Evolutionary conservation across 2,329 filamentous ascomycete species (phyloP), one percentile per base, ranked within the genome.

Genomic region (Pestalotiopsis fici): DNA sequence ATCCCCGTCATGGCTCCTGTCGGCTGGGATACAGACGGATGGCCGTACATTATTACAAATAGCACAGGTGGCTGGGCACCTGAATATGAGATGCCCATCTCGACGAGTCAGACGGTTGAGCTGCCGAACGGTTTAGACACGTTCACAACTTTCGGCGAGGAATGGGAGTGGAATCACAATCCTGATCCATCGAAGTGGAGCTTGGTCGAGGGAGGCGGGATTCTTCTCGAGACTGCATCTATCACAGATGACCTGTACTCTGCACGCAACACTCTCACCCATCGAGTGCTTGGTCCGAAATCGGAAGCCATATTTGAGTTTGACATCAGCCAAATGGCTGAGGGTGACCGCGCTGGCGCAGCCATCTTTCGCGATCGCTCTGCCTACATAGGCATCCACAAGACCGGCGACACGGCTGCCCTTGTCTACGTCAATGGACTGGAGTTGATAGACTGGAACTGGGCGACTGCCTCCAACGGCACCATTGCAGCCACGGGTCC

Each of bases 141-240:
- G 0, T 88, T 88, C 68, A 55, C 69, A 0, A 69, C 73, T 0
- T 77, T 88, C 0, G 73, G 77, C 11, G 78, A 79, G 0, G 75
- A 81, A 4, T 89, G 84, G 84, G 86, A 89, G 71, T 89, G 86
- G 86, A 89, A 88, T 71, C 86, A 88, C 71, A 88, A 88, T 73
- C 86, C 87, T 0, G 85, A 88, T 66, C 78, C 74, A 0, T 75
- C 74, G 13, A 82, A 80, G 5, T 88, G 74, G 70, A 72, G 71
- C 2, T 21, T 66, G 35, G 35, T 2, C 6, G 76, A 86, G 6
- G 73, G 31, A n/a, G 76, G 80, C 35, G 83, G 83, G 2, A 70
- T 88, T 3, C 78, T 76, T 0, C 77, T 88, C 1, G 75, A 74
- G 47, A 83, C 86, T 2, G 83, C 83, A 1, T 85, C 81, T 0